Evolutionary conservation across 2,329 filamentous ascomycete species (phyloP).

Genomic region (Emergomyces africanus): DNA sequence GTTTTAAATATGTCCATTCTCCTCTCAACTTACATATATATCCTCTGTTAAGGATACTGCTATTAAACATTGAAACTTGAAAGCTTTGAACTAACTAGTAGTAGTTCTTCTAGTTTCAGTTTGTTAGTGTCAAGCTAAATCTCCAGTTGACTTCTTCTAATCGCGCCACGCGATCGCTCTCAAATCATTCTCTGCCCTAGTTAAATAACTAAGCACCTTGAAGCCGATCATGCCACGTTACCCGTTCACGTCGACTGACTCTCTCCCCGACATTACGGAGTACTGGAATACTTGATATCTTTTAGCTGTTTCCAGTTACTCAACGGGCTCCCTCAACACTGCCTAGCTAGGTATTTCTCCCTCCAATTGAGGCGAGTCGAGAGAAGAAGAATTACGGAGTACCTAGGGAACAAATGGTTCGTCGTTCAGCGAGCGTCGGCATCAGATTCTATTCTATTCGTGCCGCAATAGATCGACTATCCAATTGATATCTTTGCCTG

Average conservation of each 20-base stretch:
- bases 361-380: neutral
- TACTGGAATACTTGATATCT: neutral
- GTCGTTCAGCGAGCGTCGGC: neutral
- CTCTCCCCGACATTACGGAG: neutral
- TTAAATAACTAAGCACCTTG: no score
- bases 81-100: no score
- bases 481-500: neutral
- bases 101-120: no score
- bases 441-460: neutral
- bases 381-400: neutral
- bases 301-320: neutral
- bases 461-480: neutral
- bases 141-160: neutral
- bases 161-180: neutral
- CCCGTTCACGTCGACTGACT: neutral
- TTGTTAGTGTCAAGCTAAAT: neutral
- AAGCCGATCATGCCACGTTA: slow-evolving; percentile 7
- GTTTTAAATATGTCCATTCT: no score
- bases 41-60: no score
- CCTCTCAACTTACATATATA: no score
- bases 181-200: no score
- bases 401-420: no score
- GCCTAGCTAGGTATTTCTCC: neutral
- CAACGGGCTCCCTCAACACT: neutral
- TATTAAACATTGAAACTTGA: no score